Base-by-base conservation (phyloP, 1,284 basidiomycete genomes). In the Naganishia sp. region DNA sequence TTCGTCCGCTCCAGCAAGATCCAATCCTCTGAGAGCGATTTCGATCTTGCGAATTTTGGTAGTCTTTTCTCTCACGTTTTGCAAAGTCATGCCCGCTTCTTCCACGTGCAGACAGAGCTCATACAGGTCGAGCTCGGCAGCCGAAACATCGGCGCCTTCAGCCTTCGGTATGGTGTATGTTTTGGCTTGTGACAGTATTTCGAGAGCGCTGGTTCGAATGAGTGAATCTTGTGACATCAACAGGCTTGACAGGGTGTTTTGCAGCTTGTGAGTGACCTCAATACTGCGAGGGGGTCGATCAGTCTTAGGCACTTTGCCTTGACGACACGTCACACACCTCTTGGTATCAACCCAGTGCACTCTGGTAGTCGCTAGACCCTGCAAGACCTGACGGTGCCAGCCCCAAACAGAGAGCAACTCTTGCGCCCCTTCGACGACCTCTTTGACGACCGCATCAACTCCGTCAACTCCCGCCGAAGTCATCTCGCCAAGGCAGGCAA, bases 31-130 rank as follows among this genome's bases (percentile, higher is more conserved):
- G 6, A 60, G 42, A 45, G 72, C 7, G 81, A 84, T 54, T 84
- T 84, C 82, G 49, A 90, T 39, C 67, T 69, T 71, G 50, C 65
- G 67, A 21, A 94, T 90, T 35, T 86, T 82, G 69, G 93, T 78
- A 1, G 90, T 86, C 43, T 92, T 85, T 72, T 96, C 93, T 28
- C 93, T 84, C 0, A 89, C 88, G 41, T 91, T 89, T 68, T 88
- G 86, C 1, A 90, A 82, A 57, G 90, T 87, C 51, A 93, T 78
- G 0, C 88, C 80, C 0, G 89, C 85, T 66, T 88, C 84, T 74
- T 94, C 92, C 1, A 88, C 87, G 58, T 87, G 84, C 6, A 90
- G 74, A 73, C 88, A 88, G 23, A 84, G 83, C 67, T 85, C 83
- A 64, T 90, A 76, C 0, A 88, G 82, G 39, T 87, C 86, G 32